Evolutionary conservation across 352 stramenopile genomes (phyloP), one percentile per base, ranked within the genome.

Genomic region (Peronosclerospora sorghi): DNA sequence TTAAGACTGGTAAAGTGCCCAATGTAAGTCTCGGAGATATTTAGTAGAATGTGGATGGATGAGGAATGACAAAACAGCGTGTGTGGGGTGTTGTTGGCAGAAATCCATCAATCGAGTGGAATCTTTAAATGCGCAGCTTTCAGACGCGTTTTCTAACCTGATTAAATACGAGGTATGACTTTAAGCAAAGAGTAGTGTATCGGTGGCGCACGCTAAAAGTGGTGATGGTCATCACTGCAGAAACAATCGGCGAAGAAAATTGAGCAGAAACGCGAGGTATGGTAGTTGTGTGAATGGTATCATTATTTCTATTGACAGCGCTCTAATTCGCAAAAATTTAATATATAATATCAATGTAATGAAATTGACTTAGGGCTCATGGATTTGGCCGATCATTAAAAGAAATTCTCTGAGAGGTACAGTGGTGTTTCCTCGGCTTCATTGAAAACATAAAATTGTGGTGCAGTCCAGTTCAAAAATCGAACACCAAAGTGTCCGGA

Each of bases 301-400:
- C 0, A 29, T 9, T 18, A 20, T 32, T 12, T 5, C 3, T 35
- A 41, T 27, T 61, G 17, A 48, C 4, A 26, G 6, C 0, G 15
- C 6, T 34, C 7, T 18, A 14, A 14, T 5, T 34, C 23, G n/a
- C n/a, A n/a, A n/a, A 12, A n/a, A 10, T 34, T 21, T 3, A 2
- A 23, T 23, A 12, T 10, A 29, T 18, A 44, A 4, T 46, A 87
- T 68, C 74, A 87, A 84, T 89, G 77, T 49, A 74, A 89, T 43
- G 58, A 79, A 15, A 87, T 89, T 40, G 77, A 89, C 42, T 76
- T 89, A 26, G 77, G 74, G 0, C 58, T 89, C 5, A 73, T 77
- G 12, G 77, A 89, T 51, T 39, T 89, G 40, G 44, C 61, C 5
- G 74, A 87, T 54, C 77, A 87, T 37, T 70, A 69, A 10, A 63